Evolutionary conservation across 441 rosid species (phyloP).

Genomic region (Populus tomentosa): DNA sequence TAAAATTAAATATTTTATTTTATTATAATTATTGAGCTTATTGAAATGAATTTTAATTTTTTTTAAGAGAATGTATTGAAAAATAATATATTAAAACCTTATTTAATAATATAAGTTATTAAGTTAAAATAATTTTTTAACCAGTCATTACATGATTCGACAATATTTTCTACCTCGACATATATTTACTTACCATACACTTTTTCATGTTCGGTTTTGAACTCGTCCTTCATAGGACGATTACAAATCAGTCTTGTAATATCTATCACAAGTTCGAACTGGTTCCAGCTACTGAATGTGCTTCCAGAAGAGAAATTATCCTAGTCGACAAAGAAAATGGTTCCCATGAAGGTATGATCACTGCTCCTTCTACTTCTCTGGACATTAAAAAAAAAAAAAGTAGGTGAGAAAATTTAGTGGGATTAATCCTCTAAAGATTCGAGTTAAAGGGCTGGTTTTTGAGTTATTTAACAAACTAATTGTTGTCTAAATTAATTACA

Average conservation of each 20-base stretch:
- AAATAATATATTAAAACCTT: no score
- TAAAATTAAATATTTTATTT: no score
- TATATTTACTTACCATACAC: neutral
- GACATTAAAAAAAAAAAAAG: neutral
- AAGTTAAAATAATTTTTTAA: no score
- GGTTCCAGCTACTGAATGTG: neutral
- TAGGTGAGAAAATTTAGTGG: neutral
- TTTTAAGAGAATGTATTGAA: no score
- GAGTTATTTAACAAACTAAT: neutral
- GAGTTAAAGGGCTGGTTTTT: neutral
- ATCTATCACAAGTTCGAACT: neutral
- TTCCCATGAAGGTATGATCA: neutral
- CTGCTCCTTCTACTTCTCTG: neutral
- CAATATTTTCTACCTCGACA: neutral
- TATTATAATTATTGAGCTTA: no score
- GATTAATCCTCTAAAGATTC: neutral
- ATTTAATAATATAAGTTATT: no score
- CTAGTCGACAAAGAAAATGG: constrained; percentile 1
- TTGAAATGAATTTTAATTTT: no score
- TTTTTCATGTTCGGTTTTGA: neutral
- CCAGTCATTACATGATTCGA: neutral
- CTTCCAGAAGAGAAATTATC: neutral
- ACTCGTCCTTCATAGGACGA: neutral
- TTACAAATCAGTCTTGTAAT: neutral
- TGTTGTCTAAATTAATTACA: no score